phyloP scores from a whole-genome alignment of 495 filamentous ascomycete species.

The Podospora fimiseda region DNA sequence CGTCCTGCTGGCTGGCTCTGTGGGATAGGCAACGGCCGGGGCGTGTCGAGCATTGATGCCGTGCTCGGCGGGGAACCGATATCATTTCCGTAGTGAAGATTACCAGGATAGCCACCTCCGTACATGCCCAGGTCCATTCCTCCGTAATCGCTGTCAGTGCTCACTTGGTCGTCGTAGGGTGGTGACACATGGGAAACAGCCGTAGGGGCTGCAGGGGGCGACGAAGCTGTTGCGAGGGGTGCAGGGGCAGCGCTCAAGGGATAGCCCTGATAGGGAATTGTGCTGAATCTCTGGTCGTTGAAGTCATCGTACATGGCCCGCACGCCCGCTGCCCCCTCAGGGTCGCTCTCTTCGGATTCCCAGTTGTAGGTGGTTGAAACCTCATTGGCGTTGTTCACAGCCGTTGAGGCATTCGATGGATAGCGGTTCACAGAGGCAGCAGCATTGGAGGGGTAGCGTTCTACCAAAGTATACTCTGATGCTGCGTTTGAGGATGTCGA shows the following conservation, averaged over 20 bases:
- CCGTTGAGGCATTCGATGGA: slow-evolving; percentile 43
- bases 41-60: slow-evolving; percentile 20
- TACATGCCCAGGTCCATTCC: slow-evolving; percentile 66
- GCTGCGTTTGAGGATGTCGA: slow-evolving; percentile 43
- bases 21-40: slow-evolving; percentile 32
- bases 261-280: slow-evolving; percentile 24
- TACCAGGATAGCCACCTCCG: slow-evolving; percentile 67
- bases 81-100: slow-evolving; percentile 66
- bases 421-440: slow-evolving; percentile 28
- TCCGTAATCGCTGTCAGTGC: slow-evolving; percentile 65
- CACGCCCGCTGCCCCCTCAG: slow-evolving; percentile 81
- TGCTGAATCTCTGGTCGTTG: slow-evolving; percentile 63
- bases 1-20: slow-evolving; percentile 32
- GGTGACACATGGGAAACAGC: slow-evolving; percentile 19
- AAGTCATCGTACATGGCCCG: slow-evolving; percentile 80
- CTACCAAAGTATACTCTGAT: slow-evolving; percentile 20
- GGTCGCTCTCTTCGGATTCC: slow-evolving; percentile 68
- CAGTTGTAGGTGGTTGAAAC: slow-evolving; percentile 25
- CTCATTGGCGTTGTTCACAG: slow-evolving; percentile 35
- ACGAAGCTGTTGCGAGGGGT: neutral
- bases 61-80: slow-evolving; percentile 33
- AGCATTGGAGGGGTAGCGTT: slow-evolving; percentile 35
- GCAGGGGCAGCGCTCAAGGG: slow-evolving; percentile 6
- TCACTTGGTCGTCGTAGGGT: slow-evolving; percentile 41
- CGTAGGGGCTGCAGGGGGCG: slow-evolving; percentile 2